Base-by-base conservation (phyloP, 495 filamentous ascomycete genomes). In the Sphaerosporella brunnea region DNA sequence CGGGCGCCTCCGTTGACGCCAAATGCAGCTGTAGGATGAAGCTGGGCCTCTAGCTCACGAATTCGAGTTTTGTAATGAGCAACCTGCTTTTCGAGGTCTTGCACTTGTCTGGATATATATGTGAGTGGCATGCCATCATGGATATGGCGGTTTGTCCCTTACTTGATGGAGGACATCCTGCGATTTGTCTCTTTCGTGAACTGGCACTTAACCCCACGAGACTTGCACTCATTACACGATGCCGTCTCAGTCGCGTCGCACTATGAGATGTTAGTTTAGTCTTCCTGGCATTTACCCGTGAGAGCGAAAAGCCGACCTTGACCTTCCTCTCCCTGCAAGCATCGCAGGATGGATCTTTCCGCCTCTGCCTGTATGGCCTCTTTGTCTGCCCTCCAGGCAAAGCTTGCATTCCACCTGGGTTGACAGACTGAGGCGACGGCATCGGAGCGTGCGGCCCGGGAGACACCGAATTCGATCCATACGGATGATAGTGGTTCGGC, bases 171-270 rank as follows among this genome's bases (percentile, higher is more conserved):
- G 38, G 90, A 95, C 90, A 97, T 97, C 52, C 90, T 77, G 39
- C 92, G 77, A 64, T 97, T 97, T 18, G 90, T 96, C 64, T 97
- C 90, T 67, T 97, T 97, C 37, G 90, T 97, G 61, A 97, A 97
- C 63, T 94, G 88, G 59, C 90, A 97, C 61, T 90, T 92, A 40
- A 94, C 87, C 60, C 83, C 87, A 52, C 90, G 76, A 58, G 84
- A 93, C 11, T 82, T 82, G 66, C 90, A 97, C 66, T 97, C 90
- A 2, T 88, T 93, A 65, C 90, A 97, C 64, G 85, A 90, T 20
- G 80, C 74, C 32, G 83, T 93, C 54, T 97, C 90, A 42, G 90
- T 95, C 25, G 90, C 90, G 67, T 97, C 90, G 67, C 90, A 97
- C 72, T 79, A 60, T n/a, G n/a, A n/a, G n/a, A n/a, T n/a, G n/a